Evolutionary conservation across 2,329 filamentous ascomycete species (phyloP), one percentile per base, ranked within the genome.

Genomic region (Juglanconis sp.): DNA sequence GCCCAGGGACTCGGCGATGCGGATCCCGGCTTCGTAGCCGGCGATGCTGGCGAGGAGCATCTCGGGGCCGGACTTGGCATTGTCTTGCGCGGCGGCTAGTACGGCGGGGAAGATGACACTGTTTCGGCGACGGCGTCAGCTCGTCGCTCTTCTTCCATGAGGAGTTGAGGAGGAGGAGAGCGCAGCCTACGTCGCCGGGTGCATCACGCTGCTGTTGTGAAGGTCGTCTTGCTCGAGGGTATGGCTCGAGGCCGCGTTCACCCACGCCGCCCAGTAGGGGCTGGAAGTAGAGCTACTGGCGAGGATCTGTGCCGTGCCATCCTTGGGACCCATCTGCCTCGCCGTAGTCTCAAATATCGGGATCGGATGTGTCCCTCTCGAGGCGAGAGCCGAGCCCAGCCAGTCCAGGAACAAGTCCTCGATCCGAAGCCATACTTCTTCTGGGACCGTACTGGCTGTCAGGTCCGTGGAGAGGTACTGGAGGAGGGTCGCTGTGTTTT

Each of bases 341-440:
- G 54, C 54, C n/a, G 15, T 40, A 1, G 32, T 9, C 35, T 11
- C 35, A 42, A 57, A 57, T 3, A 11, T 34, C n/a, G 54, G 47
- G 13, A 50, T 57, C 7, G 54, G 54, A 40, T 51, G 54, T 8
- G 54, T 50, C 6, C 31, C 10, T 13, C 46, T 10, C 30, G 54
- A 34, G 13, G 46, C 54, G 24, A 56, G 36, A 1, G 54, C 46
- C 1, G 54, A 56, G 8, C 32, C 54, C 3, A 56, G 44, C 54
- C 54, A 57, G 47, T 57, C 54, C 6, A 57, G 36, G 35, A 57
- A 57, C 24, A 57, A 31, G 15, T 57, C 54, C 17, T 57, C 46
- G 15, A 57, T 57, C 11, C 46, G 54, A 13, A 44, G 47, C 54
- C 54, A 57, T 3, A 57, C 54, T 9, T 38, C 46, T 35, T 50